Base-by-base conservation (phyloP, 768 basidiomycete genomes). In the Artomyces pyxidatus region DNA sequence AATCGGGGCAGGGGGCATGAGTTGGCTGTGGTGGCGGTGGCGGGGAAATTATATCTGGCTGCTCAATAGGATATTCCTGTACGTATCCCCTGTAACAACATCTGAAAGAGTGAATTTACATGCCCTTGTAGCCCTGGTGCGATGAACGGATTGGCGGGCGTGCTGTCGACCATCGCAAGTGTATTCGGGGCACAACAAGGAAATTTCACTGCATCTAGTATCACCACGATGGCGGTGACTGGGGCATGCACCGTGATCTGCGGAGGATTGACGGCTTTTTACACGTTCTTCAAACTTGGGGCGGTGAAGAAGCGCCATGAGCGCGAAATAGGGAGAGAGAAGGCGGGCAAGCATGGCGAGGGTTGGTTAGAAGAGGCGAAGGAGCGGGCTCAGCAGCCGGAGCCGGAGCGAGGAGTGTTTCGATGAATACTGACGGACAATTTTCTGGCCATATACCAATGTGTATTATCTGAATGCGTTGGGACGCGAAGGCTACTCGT, bases 31-130 rank as follows among this genome's bases (percentile, higher is more conserved):
- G 49, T 54, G 37, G 35, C 45, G 45, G 8, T 48, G 49, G 49
- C 17, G 40, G 22, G 37, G 42, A 26, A 54, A 54, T 42, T 54
- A 51, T 22, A 35, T 51, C 28, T 54, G 49, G 53, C 19, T 54
- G 1, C 30, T 51, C 21, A 32, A 41, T 32, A 43, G 28, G 4
- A 44, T 54, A 37, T 46, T 49, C 48, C 19, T 49, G 48, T 48
- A 40, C 23, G 47, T 39, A 3, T 6, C 27, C 38, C 21, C 16
- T n/a, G n/a, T n/a, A n/a, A n/a, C n/a, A n/a, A n/a, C n/a, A n/a
- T n/a, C n/a, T n/a, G n/a, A n/a, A n/a, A n/a, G n/a, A n/a, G n/a
- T 35, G 6, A 35, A 4, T 4, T 1, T 3, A 35, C 17, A 17
- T 8, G 12, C 32, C 7, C 4, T 3, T 12, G 17, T 3, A 35